Base-by-base conservation (phyloP, 2,329 filamentous ascomycete genomes). In the Aspergillus awamori region DNA sequence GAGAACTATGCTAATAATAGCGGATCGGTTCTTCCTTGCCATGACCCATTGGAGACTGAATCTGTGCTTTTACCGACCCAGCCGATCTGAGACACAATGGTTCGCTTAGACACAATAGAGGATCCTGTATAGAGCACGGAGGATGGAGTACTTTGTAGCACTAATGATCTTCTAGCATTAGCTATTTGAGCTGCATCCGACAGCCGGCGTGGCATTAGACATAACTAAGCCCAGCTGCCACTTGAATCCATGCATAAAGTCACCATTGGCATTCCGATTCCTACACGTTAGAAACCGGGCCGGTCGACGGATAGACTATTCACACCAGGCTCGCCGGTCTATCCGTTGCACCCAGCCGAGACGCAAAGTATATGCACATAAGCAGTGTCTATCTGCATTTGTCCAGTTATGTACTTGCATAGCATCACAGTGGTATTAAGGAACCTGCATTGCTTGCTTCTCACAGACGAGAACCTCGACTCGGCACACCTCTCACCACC, bases 401-500 rank as follows among this genome's bases (percentile, higher is more conserved):
- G n/a, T 30, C 47, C n/a, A 20, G 8, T 51, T 28, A 51, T 11
- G 26, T 33, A 10, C 47, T 51, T 8, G 30, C 26, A 17, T 36
- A 36, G 11, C 6, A 28, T 28, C 47, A 26, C 24, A 30, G n/a
- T 15, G 8, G 15, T n/a, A 33, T 33, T 3, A 15, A 30, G 26
- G 7, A 17, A 28, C 1, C 4, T 6, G 26, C 28, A 15, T 36
- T 36, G 33, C 33, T 36, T 17, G 26, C 15, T 22, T 13, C 41
- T 51, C 47, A 51, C 8, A 51, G 47, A 30, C 47, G 47, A 51
- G 47, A 51, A 11, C 13, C 58, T 33, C 63, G 38, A 28, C 48
- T 51, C 43, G 36, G 30, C 26, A 58, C 53, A 5, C 63, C 13
- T 10, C 33, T 73, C 69, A 72, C 65, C 66, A 76, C 69, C 33